Evolutionary conservation across 2,329 filamentous ascomycete species (phyloP).

Genomic region (Aspergillus vadensis): DNA sequence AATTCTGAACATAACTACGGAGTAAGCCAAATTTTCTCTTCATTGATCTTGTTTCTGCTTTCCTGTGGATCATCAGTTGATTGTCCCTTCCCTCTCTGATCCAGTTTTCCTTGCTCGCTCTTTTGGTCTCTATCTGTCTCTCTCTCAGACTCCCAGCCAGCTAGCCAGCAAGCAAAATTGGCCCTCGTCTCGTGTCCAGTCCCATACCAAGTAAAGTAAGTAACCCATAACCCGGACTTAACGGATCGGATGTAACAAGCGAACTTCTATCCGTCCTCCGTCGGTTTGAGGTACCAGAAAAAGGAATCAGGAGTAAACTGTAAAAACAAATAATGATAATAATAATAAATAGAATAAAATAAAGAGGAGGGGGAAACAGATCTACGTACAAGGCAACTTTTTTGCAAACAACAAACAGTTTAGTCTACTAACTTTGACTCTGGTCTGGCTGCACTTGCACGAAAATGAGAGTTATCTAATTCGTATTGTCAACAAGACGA

Average conservation of each 20-base stretch:
- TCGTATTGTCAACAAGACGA: too few species aligned
- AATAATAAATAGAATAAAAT: too few species aligned
- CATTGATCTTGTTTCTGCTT: slow-evolving; percentile 9
- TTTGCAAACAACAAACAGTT: not conserved
- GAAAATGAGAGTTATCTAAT: too few species aligned
- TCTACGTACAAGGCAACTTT: not conserved
- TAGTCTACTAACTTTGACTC: too few species aligned
- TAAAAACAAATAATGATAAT: too few species aligned
- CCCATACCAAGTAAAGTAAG: not conserved
- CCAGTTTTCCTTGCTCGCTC: not conserved
- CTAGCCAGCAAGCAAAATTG: not conserved
- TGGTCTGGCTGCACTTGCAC: too few species aligned
- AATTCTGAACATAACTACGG: slow-evolving; percentile 1
- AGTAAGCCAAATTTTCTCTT: not conserved
- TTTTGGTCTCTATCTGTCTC: not conserved
- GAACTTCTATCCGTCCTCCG: not conserved
- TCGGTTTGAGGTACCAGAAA: not conserved
- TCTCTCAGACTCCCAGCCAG: not conserved
- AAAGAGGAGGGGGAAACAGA: not conserved
- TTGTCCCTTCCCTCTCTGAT: not conserved
- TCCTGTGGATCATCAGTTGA: slow-evolving; percentile 1
- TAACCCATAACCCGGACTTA: slow-evolving; percentile 5
- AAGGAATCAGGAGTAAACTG: not conserved
- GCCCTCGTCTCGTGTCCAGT: slow-evolving; percentile 1
- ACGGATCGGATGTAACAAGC: slow-evolving; percentile 7